These are phyloP conservation scores for Letharia columbiana DNA, from an alignment of 495 filamentous ascomycete species.

Conservation along the genomic window DNA sequence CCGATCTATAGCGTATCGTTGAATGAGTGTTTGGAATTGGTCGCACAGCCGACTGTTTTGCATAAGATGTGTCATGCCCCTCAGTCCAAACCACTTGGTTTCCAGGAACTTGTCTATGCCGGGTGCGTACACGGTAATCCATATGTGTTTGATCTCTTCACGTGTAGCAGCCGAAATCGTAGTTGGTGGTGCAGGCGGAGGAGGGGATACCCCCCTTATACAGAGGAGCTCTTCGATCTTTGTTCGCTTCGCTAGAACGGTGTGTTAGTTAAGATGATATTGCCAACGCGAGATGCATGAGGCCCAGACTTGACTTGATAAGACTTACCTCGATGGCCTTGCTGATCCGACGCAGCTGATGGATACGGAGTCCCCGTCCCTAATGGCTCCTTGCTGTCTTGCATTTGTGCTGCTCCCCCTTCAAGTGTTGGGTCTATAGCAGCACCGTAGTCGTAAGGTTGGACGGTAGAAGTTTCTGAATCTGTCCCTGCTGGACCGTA, in stretches of 20 bases:
- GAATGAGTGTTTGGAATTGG: slow-evolving; percentile 53
- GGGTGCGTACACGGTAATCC: slow-evolving; percentile 63
- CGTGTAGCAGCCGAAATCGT: slow-evolving; percentile 44
- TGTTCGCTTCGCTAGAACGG: slow-evolving; percentile 55
- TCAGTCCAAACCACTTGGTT: slow-evolving; percentile 67
- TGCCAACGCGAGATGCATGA: not conserved
- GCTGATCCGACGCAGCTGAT: slow-evolving; percentile 30
- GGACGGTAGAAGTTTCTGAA: slow-evolving; percentile 41
- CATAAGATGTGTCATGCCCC: slow-evolving; percentile 44
- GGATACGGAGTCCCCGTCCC: slow-evolving; percentile 37
- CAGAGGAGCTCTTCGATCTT: slow-evolving; percentile 69
- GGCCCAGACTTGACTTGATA: not conserved
- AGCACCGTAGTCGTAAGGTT: slow-evolving; percentile 52
- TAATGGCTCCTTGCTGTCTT: slow-evolving; percentile 29
- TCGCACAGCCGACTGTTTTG: slow-evolving; percentile 51
- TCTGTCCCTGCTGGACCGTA: slow-evolving; percentile 25
- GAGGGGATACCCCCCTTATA: slow-evolving; percentile 54
- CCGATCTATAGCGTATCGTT: slow-evolving; percentile 29
- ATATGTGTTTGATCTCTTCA: slow-evolving; percentile 66
- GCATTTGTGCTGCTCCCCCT: slow-evolving; percentile 17
- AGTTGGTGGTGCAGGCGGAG: slow-evolving; percentile 47
- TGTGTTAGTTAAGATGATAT: not conserved
- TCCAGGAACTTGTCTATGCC: slow-evolving; percentile 77
- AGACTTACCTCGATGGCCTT: slow-evolving; percentile 36
- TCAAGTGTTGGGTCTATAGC: slow-evolving; percentile 73